These are phyloP conservation scores for Diplotaxis tenuifolia DNA, from an alignment of 345 rosid species.

Conservation along the genomic window DNA sequence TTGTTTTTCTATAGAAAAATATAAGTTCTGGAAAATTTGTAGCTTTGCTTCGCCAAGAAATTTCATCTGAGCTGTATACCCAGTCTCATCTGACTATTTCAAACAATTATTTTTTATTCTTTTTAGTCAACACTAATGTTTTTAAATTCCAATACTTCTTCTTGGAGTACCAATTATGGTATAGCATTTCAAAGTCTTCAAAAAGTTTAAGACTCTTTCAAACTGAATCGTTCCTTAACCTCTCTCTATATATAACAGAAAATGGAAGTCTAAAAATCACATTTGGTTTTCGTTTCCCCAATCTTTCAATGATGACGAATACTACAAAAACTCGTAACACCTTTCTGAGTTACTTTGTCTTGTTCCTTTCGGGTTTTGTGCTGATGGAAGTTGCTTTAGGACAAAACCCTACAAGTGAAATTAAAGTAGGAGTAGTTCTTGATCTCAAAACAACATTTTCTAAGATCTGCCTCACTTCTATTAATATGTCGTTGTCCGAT, in stretches of 20 bases:
- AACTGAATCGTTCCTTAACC: not conserved
- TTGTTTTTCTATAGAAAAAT: not conserved
- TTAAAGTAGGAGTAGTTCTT: conserved; percentile 43
- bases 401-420: not conserved
- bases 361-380: conserved; percentile 1
- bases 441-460: conserved; percentile 28
- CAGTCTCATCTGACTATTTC: conserved; percentile 13
- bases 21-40: not conserved
- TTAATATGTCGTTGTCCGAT: conserved; percentile 34
- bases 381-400: conserved; percentile 16
- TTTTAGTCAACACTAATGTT: not conserved
- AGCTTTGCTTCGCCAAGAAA: not conserved
- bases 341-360: not conserved
- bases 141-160: not conserved
- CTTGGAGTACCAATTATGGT: not conserved
- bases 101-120: not conserved
- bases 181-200: not conserved
- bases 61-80: not conserved
- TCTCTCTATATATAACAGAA: not conserved
- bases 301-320: conserved; percentile 2
- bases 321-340: not conserved
- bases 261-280: not conserved
- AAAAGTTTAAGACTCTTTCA: not conserved
- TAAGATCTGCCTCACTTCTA: conserved; percentile 17
- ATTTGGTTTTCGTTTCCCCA: not conserved